Evolutionary conservation across 495 filamentous ascomycete species (phyloP), one percentile per base, ranked within the genome.

Genomic region (Opeltia flavorubescens): DNA sequence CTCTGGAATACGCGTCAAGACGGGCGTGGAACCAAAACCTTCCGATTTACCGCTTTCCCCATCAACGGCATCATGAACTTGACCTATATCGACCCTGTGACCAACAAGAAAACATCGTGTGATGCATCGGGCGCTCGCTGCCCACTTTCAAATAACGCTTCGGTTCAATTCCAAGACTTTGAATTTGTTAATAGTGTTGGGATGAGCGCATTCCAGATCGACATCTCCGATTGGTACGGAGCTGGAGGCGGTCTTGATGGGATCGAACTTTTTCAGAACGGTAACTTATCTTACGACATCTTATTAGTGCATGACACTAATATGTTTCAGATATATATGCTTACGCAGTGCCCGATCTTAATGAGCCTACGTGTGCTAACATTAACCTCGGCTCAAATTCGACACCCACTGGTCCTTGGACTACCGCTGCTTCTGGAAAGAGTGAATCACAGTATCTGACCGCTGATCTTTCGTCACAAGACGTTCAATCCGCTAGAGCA

Each of bases 31-130:
- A 95, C 91, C 6, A 80, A 83, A 62, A 77, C 76, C 13, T 98
- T 85, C 66, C 75, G 86, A 29, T 88, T 86, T 56, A 84, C 84
- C 25, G 80, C 84, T 17, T 62, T 87, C 26, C 86, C 87, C 4
- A 77, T 87, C 54, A 80, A 82, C 55, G 93, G 93, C 27, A 95
- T 96, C 58, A 86, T 96, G 84, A 95, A 96, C 61, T 72, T 98
- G 52, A 94, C 88, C 30, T 95, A 87, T 52, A 81, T 75, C 38
- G 86, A 95, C 58, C 77, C 83, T 0, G 70, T 64, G 1, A 81
- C 82, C 0, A 74, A 76, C 1, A 63, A 76, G 27, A 76, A 80
- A 34, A 65, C 65, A 25, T 73, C 67, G 40, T 98, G 91, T 62
- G 84, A 88, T 29, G 76, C 74, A 42, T 96, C 91, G 62, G 84